Evolutionary conservation across 225 moss, liverwort and hornwort species (phyloP), one percentile per base, ranked within the genome.

Genomic region (Thuidium tamariscinum): DNA sequence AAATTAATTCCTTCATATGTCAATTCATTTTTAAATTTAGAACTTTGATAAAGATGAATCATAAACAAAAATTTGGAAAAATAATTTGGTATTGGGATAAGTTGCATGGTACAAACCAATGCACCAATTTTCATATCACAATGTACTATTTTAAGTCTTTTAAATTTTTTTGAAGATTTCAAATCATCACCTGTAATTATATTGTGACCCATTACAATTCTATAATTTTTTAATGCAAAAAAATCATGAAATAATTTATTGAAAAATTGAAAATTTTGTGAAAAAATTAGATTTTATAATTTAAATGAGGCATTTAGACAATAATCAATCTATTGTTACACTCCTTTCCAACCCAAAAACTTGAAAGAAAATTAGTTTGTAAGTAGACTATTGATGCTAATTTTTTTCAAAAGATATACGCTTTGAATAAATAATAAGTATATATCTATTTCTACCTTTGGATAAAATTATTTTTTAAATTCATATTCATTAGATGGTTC

Each of bases 201-300:
- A 69, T 15, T 41, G 41, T 15, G 0, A 69, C 1, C 14, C 8
- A 39, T 4, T 13, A 69, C 9, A 44, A 44, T 69, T 41, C 2
- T 69, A 3, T 2, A 37, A 25, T 0, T 4, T 25, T n/a, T n/a
- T n/a, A n/a, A 13, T 41, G 5, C 1, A 26, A 0, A 41, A 25
- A 41, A 4, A 69, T 25, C 25, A 69, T 15, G 8, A 69, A 23
- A 25, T 25, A 4, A 5, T 41, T 69, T 1, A 67, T 39, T 13
- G 1, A 25, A 39, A 67, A 36, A 67, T 39, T 13, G 1, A 25
- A 39, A 67, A 36, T 2, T 67, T 37, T 1, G 0, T 21, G 13
- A 66, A 36, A 26, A 20, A 5, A 16, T 3, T 2, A 4, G 6
- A 36, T n/a, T 6, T 66, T 3, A 23, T 22, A 13, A 67, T 21